Base-by-base conservation (phyloP, 2,329 filamentous ascomycete genomes). In the Paecilomyces variotii region DNA sequence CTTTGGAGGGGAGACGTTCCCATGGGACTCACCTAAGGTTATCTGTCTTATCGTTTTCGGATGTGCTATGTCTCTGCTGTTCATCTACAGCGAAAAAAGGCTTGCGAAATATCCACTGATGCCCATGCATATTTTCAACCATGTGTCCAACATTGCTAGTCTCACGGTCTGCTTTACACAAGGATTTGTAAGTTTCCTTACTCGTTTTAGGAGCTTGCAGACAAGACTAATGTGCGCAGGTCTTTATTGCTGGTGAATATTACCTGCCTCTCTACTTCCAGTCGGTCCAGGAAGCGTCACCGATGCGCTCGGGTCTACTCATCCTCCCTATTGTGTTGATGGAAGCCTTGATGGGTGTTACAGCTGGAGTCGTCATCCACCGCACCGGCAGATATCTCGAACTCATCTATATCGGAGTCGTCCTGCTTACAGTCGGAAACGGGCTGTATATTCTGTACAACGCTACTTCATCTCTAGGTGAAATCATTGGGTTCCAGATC, bases 191-290 rank as follows among this genome's bases (percentile, higher is more conserved):
- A 58, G 72, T 67, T 34, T 34, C 35, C 32, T 19, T 9, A 27
- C 27, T 4, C 5, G 5, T n/a, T 52, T 19, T n/a, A 2, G 24
- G 19, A 12, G 1, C 24, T 26, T 3, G 27, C 25, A 27, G 27
- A 6, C 25, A 14, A n/a, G 10, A 11, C 50, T 52, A 26, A 52
- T 28, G 50, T 12, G 12, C 25, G 50, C 14, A 85, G 65, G 81
- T 84, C 34, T 88, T 87, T 70, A 86, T 88, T 49, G 83, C 81
- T 0, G 79, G 79, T 1, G 82, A 85, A 55, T 91, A 89, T 72
- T 91, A 88, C 65, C 76, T 91, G 27, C 89, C 89, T 0, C 78
- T 91, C 0, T 91, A 87, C 72, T 86, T 90, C 57, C 89, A 92
- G 68, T 81, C 85, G 2, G 87, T 87, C 0, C 80, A 86, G 1